Evolutionary conservation across 116 monocot genomes (phyloP).

Genomic region (Zostera marina): DNA sequence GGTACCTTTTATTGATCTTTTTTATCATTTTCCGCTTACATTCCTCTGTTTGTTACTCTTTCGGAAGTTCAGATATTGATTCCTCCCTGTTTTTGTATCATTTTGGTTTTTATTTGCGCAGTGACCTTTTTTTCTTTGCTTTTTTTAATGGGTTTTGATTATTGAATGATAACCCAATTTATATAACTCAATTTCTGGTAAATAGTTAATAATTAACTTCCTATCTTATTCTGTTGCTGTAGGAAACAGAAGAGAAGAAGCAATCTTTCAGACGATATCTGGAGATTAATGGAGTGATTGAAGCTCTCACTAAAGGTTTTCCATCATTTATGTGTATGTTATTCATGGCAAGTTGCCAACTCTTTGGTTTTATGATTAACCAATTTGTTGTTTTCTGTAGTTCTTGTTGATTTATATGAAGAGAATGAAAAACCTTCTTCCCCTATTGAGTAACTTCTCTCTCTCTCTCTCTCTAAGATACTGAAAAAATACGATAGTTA

Average conservation of each 20-base stretch:
- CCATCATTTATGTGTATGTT: conserved; percentile 1
- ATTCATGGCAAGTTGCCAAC: not conserved
- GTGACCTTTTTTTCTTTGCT: no score
- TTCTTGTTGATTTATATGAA: conserved; percentile 78
- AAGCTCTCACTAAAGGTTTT: conserved; percentile 87
- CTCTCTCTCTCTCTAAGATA: not conserved
- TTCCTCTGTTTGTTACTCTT: no score
- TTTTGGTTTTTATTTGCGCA: no score
- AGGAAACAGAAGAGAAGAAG: conserved; percentile 89
- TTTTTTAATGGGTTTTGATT: no score
- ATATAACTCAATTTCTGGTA: no score
- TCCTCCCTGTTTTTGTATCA: no score
- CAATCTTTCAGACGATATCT: conserved; percentile 86
- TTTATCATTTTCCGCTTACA: no score
- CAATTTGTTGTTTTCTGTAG: conserved; percentile 18
- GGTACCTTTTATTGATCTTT: no score
- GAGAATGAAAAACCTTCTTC: conserved; percentile 64
- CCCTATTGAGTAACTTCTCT: conserved; percentile 60
- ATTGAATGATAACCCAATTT: no score
- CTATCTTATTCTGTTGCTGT: not conserved
- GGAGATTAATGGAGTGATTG: conserved; percentile 75
- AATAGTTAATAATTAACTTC: not conserved
- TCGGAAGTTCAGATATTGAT: no score
- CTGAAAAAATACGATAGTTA: no score
- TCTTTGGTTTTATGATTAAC: not conserved